Conservation (phyloP, 257 asterid species). For the Thymus mandschuricus region DNA sequence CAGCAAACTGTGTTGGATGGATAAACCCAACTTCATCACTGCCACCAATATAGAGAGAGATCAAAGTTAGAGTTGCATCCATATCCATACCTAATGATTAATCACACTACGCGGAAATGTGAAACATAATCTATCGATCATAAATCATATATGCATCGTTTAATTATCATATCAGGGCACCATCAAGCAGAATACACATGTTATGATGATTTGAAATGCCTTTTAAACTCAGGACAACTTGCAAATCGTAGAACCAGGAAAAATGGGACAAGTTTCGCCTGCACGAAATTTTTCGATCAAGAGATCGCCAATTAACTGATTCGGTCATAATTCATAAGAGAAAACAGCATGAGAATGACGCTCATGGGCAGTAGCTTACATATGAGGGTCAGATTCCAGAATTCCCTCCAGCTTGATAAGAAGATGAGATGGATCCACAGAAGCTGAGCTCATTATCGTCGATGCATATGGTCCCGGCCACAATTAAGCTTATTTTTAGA, state of each 20-base stretch:
- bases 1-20: conserved; percentile 80
- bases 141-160: conserved; percentile 1
- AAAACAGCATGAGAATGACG: background rate
- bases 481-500: background rate
- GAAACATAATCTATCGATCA: conserved; percentile 1
- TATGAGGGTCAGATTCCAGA: conserved; percentile 65
- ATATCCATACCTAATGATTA: background rate
- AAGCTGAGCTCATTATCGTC: conserved; percentile 38
- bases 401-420: conserved; percentile 59
- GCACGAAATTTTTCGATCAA: conserved; percentile 6
- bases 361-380: conserved; percentile 44
- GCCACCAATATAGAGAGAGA: conserved; percentile 21
- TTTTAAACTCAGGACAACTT: no score
- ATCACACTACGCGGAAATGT: conserved; percentile 6
- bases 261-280: conserved; percentile 2
- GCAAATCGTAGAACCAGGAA: background rate
- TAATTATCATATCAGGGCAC: background rate
- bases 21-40: conserved; percentile 94
- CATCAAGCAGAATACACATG: background rate
- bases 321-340: background rate
- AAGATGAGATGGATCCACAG: conserved; percentile 41
- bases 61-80: conserved; percentile 12
- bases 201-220: no score
- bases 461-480: background rate
- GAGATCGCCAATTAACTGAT: conserved; percentile 5